phyloP scores from a whole-genome alignment of 1,284 basidiomycete genomes.

The Irpex sp. region DNA sequence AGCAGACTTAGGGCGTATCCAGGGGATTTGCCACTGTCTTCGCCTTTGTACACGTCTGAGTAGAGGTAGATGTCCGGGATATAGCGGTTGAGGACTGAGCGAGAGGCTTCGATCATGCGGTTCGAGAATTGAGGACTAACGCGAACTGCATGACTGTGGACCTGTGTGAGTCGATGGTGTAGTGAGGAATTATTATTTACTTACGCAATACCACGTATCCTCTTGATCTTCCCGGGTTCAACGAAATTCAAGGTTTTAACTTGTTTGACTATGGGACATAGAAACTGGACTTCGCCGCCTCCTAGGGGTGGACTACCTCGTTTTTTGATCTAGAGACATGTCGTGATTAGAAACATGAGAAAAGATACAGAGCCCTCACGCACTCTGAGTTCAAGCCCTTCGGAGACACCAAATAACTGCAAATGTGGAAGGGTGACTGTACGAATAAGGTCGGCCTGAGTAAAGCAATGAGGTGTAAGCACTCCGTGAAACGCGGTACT shows the following conservation, averaged over 20 bases:
- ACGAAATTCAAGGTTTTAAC: conserved; percentile 92
- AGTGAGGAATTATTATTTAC: conserved; percentile 28
- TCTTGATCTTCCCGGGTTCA: conserved; percentile 86
- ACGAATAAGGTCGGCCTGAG: conserved; percentile 85
- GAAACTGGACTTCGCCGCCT: conserved; percentile 90
- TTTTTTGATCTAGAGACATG: conserved; percentile 73
- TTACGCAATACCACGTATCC: conserved; percentile 94
- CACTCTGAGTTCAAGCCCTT: conserved; percentile 83
- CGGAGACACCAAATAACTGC: conserved; percentile 84
- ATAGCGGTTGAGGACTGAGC: conserved; percentile 91
- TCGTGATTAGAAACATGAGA: conserved; percentile 7
- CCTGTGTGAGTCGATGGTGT: background rate
- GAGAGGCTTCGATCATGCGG: conserved; percentile 92
- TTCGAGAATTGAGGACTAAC: conserved; percentile 98
- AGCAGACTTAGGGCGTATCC: conserved; percentile 92
- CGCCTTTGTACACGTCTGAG: conserved; percentile 97
- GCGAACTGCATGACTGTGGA: conserved; percentile 80
- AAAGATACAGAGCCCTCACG: conserved; percentile 17
- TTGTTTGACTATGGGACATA: conserved; percentile 90
- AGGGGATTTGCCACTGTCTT: conserved; percentile 97
- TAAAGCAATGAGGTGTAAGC: background rate
- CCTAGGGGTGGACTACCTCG: conserved; percentile 90
- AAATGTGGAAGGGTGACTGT: conserved; percentile 93
- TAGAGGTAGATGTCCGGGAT: conserved; percentile 99
- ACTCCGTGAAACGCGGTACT: conserved; percentile 7